Evolutionary conservation across 2,329 filamentous ascomycete genomes (phyloP).

Genomic region (Beauveria sp.): DNA sequence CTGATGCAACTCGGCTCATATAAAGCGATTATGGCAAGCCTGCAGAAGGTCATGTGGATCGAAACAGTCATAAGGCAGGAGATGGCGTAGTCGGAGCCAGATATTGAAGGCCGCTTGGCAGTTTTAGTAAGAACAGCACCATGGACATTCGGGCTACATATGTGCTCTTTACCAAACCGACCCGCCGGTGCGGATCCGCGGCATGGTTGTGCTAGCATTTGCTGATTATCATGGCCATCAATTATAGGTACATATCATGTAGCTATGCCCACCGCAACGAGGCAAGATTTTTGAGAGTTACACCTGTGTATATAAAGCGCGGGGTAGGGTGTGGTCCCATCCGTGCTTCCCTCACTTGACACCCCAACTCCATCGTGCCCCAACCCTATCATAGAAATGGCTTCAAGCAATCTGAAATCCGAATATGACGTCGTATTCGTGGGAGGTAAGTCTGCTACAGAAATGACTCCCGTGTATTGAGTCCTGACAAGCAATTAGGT

Average conservation of each 20-base stretch:
- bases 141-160: not conserved
- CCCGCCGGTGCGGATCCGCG: not conserved
- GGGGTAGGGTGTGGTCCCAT: not conserved
- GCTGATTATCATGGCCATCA: not conserved
- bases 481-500: slow-evolving; percentile 9
- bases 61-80: slow-evolving; percentile 8
- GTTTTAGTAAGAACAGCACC: not conserved
- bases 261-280: not conserved
- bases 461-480: too few relatives aligned
- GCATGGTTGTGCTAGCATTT: not conserved
- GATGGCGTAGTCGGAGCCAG: slow-evolving; percentile 11
- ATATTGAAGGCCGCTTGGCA: slow-evolving; percentile 3
- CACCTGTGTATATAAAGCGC: not conserved
- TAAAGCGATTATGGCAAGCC: slow-evolving; percentile 7
- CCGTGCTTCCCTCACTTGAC: not conserved
- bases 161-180: not conserved
- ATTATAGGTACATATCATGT: not conserved
- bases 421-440: slow-evolving; percentile 19
- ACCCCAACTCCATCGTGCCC: not conserved
- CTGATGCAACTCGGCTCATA: slow-evolving; percentile 10
- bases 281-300: not conserved
- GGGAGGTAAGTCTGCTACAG: slow-evolving; percentile 11
- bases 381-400: not conserved
- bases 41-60: slow-evolving; percentile 13
- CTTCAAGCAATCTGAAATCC: not conserved